A percentile compares a stretch with the other conserved stretches of the same genome.
These are phyloP conservation scores for Candida pini DNA, from an alignment of 805 yeast species.

Conservation along the genomic window DNA sequence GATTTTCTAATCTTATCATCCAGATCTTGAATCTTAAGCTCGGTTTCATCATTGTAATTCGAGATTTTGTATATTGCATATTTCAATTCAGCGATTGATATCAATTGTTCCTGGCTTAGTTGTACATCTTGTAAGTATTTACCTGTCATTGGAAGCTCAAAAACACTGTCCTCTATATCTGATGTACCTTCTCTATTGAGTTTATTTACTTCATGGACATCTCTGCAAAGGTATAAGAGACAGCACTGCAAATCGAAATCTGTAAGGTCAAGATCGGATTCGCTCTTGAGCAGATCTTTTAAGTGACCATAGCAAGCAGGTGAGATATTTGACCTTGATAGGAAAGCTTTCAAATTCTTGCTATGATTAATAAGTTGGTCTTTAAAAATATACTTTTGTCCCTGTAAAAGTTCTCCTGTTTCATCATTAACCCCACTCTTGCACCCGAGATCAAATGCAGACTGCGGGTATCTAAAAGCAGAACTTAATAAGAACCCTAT, in stretches of 20 bases:
- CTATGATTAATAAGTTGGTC: slow-evolving; percentile 12
- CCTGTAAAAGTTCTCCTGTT: slow-evolving; percentile 11
- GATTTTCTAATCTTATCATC: slow-evolving; percentile 8
- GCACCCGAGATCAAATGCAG: slow-evolving; percentile 1
- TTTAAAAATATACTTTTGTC: slow-evolving; percentile 16
- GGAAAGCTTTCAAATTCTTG: slow-evolving; percentile 2
- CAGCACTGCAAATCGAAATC: slow-evolving; percentile 20
- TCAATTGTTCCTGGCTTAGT: slow-evolving; percentile 11
- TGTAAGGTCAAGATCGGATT: slow-evolving; percentile 3
- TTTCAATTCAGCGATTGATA: slow-evolving; percentile 24
- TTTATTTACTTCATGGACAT: slow-evolving; percentile 5
- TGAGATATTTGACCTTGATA: slow-evolving; percentile 3
- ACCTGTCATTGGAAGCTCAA: too few species aligned
- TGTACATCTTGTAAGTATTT: slow-evolving; percentile 4
- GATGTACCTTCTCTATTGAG: slow-evolving; percentile 1
- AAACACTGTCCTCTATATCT: not conserved
- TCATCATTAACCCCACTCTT: slow-evolving; percentile 8
- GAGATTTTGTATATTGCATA: slow-evolving; percentile 20
- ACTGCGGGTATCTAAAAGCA: not conserved
- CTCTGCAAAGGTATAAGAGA: slow-evolving; percentile 17
- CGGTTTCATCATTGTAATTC: slow-evolving; percentile 12
- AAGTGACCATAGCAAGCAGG: slow-evolving; percentile 15
- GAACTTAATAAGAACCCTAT: slow-evolving; percentile 8
- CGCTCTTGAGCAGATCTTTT: slow-evolving; percentile 3
- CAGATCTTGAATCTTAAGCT: slow-evolving; percentile 8